Conservation (phyloP, 805 yeast species). For the Saccharomyces kudriavzevii region DNA sequence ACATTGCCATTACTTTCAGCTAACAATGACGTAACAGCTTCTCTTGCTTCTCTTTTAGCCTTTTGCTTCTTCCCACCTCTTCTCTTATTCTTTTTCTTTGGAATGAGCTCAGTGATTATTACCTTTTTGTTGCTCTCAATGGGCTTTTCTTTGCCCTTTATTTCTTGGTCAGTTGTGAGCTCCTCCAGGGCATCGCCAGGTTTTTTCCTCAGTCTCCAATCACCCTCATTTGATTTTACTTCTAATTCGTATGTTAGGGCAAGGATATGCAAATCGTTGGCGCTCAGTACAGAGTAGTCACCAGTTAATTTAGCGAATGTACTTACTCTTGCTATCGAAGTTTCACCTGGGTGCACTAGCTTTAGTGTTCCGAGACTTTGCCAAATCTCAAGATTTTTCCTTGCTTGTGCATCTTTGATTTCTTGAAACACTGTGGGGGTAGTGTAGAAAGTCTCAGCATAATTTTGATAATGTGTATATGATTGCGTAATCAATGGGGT, state of each 20-base stretch:
- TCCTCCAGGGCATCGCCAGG: slow-evolving; percentile 53
- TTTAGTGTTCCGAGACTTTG: slow-evolving; percentile 47
- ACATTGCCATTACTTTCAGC: neutral
- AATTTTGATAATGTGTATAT: slow-evolving; percentile 59
- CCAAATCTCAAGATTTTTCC: slow-evolving; percentile 76
- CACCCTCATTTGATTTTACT: slow-evolving; percentile 58
- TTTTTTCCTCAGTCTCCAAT: slow-evolving; percentile 56
- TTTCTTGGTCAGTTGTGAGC: slow-evolving; percentile 18
- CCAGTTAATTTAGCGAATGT: slow-evolving; percentile 84
- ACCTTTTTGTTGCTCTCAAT: neutral
- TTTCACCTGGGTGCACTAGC: slow-evolving; percentile 70
- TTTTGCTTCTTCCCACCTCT: slow-evolving; percentile 62
- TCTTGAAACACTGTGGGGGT: slow-evolving; percentile 89
- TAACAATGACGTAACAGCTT: slow-evolving; percentile 8
- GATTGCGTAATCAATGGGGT: slow-evolving; percentile 88
- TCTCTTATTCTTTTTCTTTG: slow-evolving; percentile 39
- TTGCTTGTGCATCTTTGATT: slow-evolving; percentile 75
- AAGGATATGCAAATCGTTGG: slow-evolving; percentile 85
- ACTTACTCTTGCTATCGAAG: slow-evolving; percentile 53
- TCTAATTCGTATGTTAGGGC: slow-evolving; percentile 89
- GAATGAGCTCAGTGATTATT: neutral
- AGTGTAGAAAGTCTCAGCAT: slow-evolving; percentile 68
- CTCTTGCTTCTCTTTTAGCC: slow-evolving; percentile 44
- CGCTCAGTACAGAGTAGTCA: slow-evolving; percentile 78
- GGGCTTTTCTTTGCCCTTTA: slow-evolving; percentile 2